phyloP scores from a whole-genome alignment of 306 rosid species.

The Quercus mongolica region DNA sequence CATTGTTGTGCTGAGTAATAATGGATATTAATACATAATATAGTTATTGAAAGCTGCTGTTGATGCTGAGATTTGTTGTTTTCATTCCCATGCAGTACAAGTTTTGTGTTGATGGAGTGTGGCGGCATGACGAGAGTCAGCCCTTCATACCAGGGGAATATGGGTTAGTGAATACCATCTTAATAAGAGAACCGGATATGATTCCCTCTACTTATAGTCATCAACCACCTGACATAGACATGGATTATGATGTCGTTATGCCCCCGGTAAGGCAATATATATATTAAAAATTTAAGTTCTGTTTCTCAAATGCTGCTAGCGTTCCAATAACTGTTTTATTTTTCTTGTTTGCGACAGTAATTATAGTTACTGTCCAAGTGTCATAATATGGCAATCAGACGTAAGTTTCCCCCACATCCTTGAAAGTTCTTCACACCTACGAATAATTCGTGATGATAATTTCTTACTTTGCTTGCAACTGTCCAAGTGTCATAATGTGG shows the following conservation, averaged over 20 bases:
- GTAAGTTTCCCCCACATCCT: not conserved
- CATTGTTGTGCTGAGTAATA: not conserved
- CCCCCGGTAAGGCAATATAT: slow-evolving; percentile 38
- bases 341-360: not conserved
- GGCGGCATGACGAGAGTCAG: slow-evolving; percentile 79
- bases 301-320: not conserved
- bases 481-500: too few species aligned
- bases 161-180: slow-evolving; percentile 68
- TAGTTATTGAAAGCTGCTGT: slow-evolving; percentile 10
- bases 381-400: not conserved
- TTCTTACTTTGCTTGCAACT: too few species aligned
- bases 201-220: slow-evolving; percentile 37
- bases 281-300: not conserved
- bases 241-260: slow-evolving; percentile 54
- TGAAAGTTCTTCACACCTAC: not conserved
- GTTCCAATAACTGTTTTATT: not conserved
- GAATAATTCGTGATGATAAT: too few species aligned
- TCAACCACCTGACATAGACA: slow-evolving; percentile 69
- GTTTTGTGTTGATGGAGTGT: slow-evolving; percentile 77
- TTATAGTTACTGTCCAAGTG: not conserved
- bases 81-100: slow-evolving; percentile 60
- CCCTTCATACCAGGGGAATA: slow-evolving; percentile 48
- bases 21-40: not conserved
- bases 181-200: slow-evolving; percentile 44
- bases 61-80: slow-evolving; percentile 23